A percentile compares a stretch with the other conserved stretches of the same genome.
Conservation (phyloP, 768 basidiomycete genomes). For the Agaricus blazei region DNA sequence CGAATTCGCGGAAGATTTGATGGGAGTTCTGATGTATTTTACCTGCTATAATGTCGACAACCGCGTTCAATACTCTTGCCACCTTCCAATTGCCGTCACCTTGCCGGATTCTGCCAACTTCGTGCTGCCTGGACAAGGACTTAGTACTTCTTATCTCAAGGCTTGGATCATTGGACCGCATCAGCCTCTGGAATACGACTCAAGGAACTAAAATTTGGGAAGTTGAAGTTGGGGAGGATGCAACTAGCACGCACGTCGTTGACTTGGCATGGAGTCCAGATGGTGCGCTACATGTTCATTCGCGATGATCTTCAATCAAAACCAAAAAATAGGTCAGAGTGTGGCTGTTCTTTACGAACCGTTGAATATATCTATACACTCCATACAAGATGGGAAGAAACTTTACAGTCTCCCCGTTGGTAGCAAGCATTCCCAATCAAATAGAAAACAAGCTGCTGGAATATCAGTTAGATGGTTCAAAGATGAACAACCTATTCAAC, state of each 20-base stretch:
- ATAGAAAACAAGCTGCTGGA: conserved; percentile 11
- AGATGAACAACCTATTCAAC: conserved; percentile 24
- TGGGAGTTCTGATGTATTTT: too few relatives aligned
- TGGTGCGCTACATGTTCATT: conserved; percentile 36
- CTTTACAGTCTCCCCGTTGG: conserved; percentile 37
- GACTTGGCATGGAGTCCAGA: conserved; percentile 80
- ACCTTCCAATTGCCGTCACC: conserved; percentile 50
- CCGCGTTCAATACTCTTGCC: conserved; percentile 54
- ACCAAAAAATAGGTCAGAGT: conserved; percentile 45
- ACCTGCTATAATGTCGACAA: conserved; percentile 29
- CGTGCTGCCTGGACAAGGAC: conserved; percentile 87
- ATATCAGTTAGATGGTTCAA: conserved; percentile 74
- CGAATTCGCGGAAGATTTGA: too few relatives aligned
- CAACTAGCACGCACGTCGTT: conserved; percentile 43
- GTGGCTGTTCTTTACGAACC: conserved; percentile 72
- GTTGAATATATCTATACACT: conserved; percentile 63
- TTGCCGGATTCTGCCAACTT: conserved; percentile 52
- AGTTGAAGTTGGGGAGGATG: conserved; percentile 53
- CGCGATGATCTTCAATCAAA: background rate
- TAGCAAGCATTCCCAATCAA: conserved; percentile 20
- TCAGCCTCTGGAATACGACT: conserved; percentile 74
- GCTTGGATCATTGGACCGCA: conserved; percentile 59
- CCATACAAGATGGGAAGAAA: conserved; percentile 69
- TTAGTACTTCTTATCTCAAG: conserved; percentile 63
- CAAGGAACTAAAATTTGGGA: conserved; percentile 83